These are phyloP conservation scores for Evernia prunastri DNA, from an alignment of 495 filamentous ascomycete genomes.

Conservation along the genomic window DNA sequence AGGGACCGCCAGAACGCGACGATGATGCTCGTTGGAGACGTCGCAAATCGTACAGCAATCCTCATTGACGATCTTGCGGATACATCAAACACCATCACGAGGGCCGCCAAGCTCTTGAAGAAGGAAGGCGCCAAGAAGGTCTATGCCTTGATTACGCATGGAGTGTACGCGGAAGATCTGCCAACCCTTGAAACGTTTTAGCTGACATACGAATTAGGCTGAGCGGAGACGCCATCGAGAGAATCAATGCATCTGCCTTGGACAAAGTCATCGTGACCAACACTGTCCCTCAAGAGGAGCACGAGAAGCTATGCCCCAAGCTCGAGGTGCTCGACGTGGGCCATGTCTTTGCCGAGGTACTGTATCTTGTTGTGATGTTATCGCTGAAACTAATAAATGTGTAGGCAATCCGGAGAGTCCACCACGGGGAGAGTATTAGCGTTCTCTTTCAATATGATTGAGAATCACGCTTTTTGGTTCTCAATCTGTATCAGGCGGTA, in stretches of 20 bases:
- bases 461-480: conserved; percentile 7
- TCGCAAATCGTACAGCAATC: conserved; percentile 73
- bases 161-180: conserved; percentile 42
- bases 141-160: conserved; percentile 88
- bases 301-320: conserved; percentile 68
- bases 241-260: conserved; percentile 83
- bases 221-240: conserved; percentile 86
- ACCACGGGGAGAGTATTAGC: conserved; percentile 97
- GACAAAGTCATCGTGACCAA: conserved; percentile 94
- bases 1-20: conserved; percentile 85
- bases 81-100: conserved; percentile 92
- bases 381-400: conserved; percentile 14
- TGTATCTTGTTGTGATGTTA: conserved; percentile 19
- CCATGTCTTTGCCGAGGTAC: conserved; percentile 84
- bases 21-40: conserved; percentile 97
- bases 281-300: conserved; percentile 81
- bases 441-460: conserved; percentile 88
- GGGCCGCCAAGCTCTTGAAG: conserved; percentile 93
- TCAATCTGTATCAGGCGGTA: background rate
- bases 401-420: conserved; percentile 89
- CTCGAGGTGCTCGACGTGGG: conserved; percentile 89
- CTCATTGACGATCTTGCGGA: conserved; percentile 92
- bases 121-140: conserved; percentile 84
- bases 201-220: conserved; percentile 33
- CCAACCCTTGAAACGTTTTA: background rate